A percentile compares a stretch with the other conserved stretches of the same genome.
These are phyloP conservation scores for Hirsutella thompsonii DNA, from an alignment of 2,329 filamentous ascomycete species.

Conservation along the genomic window DNA sequence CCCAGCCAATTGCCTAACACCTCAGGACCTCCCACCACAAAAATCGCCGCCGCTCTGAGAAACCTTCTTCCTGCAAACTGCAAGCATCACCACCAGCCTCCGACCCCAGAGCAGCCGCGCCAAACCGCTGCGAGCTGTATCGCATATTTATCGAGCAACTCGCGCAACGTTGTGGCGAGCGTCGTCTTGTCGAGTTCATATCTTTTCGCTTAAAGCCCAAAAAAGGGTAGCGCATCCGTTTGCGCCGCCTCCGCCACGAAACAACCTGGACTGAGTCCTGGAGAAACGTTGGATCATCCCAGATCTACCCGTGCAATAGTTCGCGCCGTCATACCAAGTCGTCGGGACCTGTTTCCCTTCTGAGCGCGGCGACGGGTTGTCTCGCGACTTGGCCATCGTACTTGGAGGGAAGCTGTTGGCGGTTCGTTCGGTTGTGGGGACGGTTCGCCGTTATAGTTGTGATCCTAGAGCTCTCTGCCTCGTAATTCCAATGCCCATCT, in stretches of 20 bases:
- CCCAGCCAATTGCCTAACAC: background rate
- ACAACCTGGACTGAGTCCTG: too few relatives aligned
- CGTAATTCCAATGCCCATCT: constrained; percentile 18
- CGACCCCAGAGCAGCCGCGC: background rate
- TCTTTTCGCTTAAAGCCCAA: too few relatives aligned
- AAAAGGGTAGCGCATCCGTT: too few relatives aligned
- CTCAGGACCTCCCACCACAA: background rate
- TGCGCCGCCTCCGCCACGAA: too few relatives aligned
- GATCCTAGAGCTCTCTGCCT: constrained; percentile 18
- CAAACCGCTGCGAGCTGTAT: background rate
- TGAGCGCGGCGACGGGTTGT: background rate
- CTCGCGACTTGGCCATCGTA: background rate
- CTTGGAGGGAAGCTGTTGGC: background rate
- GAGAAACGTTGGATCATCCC: too few relatives aligned
- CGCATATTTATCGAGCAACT: background rate
- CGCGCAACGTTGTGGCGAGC: too few relatives aligned
- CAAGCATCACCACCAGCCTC: background rate
- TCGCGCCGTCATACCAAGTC: background rate
- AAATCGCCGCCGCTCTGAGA: background rate
- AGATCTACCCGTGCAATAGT: background rate
- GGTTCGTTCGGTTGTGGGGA: constrained; percentile 1
- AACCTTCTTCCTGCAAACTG: background rate
- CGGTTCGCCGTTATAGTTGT: constrained; percentile 17
- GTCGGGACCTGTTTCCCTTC: background rate
- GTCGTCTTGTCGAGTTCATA: too few relatives aligned